These are phyloP conservation scores for Cryptococcus floricola DNA, from an alignment of 1,284 basidiomycete genomes.

Conservation along the genomic window DNA sequence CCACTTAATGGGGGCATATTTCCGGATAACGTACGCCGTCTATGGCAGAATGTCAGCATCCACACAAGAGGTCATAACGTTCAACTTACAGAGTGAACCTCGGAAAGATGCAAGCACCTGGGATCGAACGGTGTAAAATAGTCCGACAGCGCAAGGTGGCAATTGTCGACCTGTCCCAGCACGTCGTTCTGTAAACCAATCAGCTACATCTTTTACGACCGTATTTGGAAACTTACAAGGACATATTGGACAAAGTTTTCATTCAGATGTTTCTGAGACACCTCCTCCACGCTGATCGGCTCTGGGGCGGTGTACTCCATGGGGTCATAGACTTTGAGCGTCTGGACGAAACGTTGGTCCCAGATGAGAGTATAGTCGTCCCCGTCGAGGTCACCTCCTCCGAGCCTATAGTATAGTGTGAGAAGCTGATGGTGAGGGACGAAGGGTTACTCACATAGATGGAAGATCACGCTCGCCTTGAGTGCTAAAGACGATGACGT, in stretches of 20 bases:
- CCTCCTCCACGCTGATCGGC: slow-evolving; percentile 33
- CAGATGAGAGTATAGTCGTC: slow-evolving; percentile 49
- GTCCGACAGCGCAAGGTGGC: slow-evolving; percentile 44
- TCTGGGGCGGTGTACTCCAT: slow-evolving; percentile 45
- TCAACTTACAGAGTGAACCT: slow-evolving; percentile 39
- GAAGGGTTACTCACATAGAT: slow-evolving; percentile 32
- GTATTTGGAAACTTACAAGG: slow-evolving; percentile 17
- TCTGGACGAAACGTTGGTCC: slow-evolving; percentile 42
- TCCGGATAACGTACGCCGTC: slow-evolving; percentile 31
- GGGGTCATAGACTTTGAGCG: slow-evolving; percentile 28
- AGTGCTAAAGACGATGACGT: slow-evolving; percentile 47
- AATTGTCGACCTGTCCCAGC: slow-evolving; percentile 11
- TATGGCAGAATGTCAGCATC: slow-evolving; percentile 3
- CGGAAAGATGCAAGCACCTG: slow-evolving; percentile 28
- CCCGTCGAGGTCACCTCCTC: slow-evolving; percentile 49
- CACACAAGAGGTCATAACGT: neutral
- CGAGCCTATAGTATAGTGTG: slow-evolving; percentile 26
- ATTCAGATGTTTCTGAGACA: slow-evolving; percentile 42
- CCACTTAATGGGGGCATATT: neutral
- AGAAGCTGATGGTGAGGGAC: neutral
- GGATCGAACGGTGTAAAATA: slow-evolving; percentile 18
- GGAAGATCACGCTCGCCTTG: slow-evolving; percentile 44
- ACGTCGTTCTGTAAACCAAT: slow-evolving; percentile 32
- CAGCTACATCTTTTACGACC: neutral
- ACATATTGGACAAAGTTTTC: slow-evolving; percentile 48